A percentile compares a stretch with the other conserved stretches of the same genome.
phyloP scores from a whole-genome alignment of 176 grass and related monocot genomes.

The Eragrostis nindensis region DNA sequence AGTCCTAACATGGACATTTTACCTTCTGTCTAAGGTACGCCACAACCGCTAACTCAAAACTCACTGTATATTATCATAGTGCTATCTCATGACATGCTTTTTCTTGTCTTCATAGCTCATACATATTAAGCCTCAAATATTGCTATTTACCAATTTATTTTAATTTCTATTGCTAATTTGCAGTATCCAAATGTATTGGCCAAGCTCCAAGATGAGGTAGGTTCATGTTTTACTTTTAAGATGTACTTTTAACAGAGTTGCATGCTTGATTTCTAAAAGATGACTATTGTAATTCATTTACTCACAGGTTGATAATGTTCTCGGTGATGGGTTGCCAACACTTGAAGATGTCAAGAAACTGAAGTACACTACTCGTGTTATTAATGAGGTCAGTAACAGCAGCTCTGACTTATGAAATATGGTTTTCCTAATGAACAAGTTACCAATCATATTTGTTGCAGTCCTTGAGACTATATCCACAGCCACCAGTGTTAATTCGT shows the following conservation, averaged over 20 bases:
- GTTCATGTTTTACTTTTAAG: conserved; percentile 36
- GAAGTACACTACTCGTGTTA: conserved; percentile 88
- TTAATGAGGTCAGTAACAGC: conserved; percentile 80
- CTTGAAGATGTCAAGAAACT: conserved; percentile 91
- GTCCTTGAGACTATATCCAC: conserved; percentile 96
- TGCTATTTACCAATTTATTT: background rate
- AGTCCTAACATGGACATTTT: conserved; percentile 98
- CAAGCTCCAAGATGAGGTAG: conserved; percentile 96
- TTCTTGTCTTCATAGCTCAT: background rate
- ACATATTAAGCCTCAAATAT: background rate
- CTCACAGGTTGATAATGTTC: conserved; percentile 78
- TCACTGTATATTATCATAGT: background rate
- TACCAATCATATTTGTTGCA: conserved; percentile 45
- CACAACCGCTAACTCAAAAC: background rate
- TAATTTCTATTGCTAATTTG: conserved; percentile 35
- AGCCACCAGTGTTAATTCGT: conserved; percentile 92
- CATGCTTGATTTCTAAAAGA: background rate
- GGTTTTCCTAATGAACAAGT: conserved; percentile 4
- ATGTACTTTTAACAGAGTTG: background rate
- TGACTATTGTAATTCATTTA: conserved; percentile 33
- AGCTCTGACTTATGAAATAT: background rate
- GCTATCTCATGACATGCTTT: conserved; percentile 3
- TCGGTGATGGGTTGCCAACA: conserved; percentile 78
- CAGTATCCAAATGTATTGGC: conserved; percentile 82
- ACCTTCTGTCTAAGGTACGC: conserved; percentile 88